Evolutionary conservation across 345 rosid species (phyloP), one percentile per base, ranked within the genome.

Genomic region (Gossypium stocksii): DNA sequence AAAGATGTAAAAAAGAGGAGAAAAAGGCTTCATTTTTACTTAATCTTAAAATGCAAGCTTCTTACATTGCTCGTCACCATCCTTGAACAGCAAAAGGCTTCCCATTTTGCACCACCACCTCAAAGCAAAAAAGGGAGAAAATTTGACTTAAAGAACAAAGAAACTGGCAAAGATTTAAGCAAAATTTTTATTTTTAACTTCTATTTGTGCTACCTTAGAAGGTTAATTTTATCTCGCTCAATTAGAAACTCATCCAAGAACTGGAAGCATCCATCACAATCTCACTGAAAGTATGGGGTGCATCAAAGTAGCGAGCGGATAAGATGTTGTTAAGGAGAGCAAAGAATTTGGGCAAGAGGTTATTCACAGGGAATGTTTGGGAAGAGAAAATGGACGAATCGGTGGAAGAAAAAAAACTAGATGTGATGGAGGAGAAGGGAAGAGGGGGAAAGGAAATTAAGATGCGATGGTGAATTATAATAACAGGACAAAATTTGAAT

Each of bases 51-150:
- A 72, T 46, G 41, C 45, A 60, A 15, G 12, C 23, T 15, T 62
- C 88, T 79, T 68, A 88, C 91, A 66, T 73, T 77, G 68, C 48
- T 85, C 91, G 13, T 88, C 83, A 13, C 83, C 87, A 29, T 81
- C 84, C 78, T 70, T 85, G 76, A 95, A 93, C 77, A 91, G 74
- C 6, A 72, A 81, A 86, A 0, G 97, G 96, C 62, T 74, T 73
- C 64, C 84, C 91, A 75, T 85, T 86, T 65, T 76, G 82, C 45
- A 89, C 91, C 68, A 93, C 76, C 65, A 85, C 84, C 81, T 86
- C 86, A 6, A 45, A 14, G 49, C 13, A 46, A 8, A 0, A 0
- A 41, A 1, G 10, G 23, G 2, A 6, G 41, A 34, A 56, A 56
- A 0, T 34, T 34, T 34, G 7, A 66, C 56, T 49, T 17, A 23